Evolutionary conservation across 2,329 filamentous ascomycete genomes (phyloP), one percentile per base, ranked within the genome.

Genomic region (Blumeria hordei): DNA sequence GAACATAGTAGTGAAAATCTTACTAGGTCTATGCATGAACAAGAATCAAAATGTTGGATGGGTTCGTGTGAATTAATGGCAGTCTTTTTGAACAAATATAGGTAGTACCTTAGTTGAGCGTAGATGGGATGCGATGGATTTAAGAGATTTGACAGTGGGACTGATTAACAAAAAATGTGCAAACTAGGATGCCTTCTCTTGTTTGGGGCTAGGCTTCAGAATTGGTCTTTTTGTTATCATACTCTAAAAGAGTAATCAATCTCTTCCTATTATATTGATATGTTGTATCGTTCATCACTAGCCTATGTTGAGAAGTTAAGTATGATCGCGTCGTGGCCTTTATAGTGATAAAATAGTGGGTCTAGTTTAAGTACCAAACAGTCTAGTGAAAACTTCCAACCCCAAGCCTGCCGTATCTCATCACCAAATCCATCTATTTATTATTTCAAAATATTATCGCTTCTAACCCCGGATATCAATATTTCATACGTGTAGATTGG

Each of bases 221-320:
- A 75, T 72, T 66, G 59, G 68, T 67, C 68, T 67, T 64, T 53
- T 70, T 78, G 72, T 78, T 72, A 80, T 80, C 77, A 80, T 73
- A 60, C 62, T 63, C 62, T 55, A 53, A 68, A 60, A 61, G 67
- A 73, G 70, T 72, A 70, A 74, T 80, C 75, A 79, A 71, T 74
- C 76, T 80, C 77, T 80, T 80, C 77, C 77, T 80, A 80, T 80
- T 74, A 77, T 77, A 67, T 64, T 69, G 72, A 70, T 69, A 71
- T 69, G 60, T 64, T 66, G 66, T 68, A 73, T 65, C 63, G 60
- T 76, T 80, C 77, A 80, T 80, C 77, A 80, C 66, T 56, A 78
- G 75, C 76, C 71, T 66, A 67, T 67, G 54, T 64, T 61, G 57
- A 64, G 56, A 59, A 61, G 47, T 60, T 47, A 47, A 55, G 52